Conservation (phyloP, 2,329 filamentous ascomycete genomes). For the Beauveria scarabaeidicola region DNA sequence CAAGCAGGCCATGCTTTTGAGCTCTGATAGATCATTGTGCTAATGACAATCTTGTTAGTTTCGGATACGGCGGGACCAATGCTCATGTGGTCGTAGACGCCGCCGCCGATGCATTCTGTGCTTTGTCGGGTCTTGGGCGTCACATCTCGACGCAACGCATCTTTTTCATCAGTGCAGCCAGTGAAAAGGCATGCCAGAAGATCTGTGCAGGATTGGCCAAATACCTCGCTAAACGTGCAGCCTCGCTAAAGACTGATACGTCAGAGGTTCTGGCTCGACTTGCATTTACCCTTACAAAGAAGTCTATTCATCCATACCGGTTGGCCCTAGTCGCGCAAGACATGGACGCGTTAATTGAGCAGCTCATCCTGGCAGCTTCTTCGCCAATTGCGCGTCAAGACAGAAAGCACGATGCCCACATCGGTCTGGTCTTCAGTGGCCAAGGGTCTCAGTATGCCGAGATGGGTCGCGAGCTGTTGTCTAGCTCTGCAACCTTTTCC, state of each 20-base stretch:
- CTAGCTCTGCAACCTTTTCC: slow-evolving; percentile 21
- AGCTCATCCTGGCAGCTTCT: slow-evolving; percentile 6
- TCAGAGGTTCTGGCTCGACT: slow-evolving; percentile 10
- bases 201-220: slow-evolving; percentile 13
- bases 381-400: slow-evolving; percentile 10
- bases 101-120: neutral
- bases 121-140: neutral
- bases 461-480: slow-evolving; percentile 23
- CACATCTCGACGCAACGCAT: neutral
- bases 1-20: neutral
- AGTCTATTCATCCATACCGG: slow-evolving; percentile 11
- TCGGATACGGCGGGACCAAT: slow-evolving; percentile 5
- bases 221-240: slow-evolving; percentile 10
- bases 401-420: slow-evolving; percentile 2
- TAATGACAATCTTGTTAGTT: neutral
- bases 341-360: slow-evolving; percentile 11
- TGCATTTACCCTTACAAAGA: slow-evolving; percentile 12
- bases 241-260: neutral
- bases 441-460: slow-evolving; percentile 24
- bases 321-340: slow-evolving; percentile 14
- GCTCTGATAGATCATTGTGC: neutral
- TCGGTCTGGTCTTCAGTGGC: slow-evolving; percentile 22
- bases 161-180: slow-evolving; percentile 17
- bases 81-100: slow-evolving; percentile 5
- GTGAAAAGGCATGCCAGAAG: slow-evolving; percentile 15